A percentile compares a stretch with the other conserved stretches of the same genome.
Conservation (phyloP, 345 rosid species). For the Raphanus raphanistrum region DNA sequence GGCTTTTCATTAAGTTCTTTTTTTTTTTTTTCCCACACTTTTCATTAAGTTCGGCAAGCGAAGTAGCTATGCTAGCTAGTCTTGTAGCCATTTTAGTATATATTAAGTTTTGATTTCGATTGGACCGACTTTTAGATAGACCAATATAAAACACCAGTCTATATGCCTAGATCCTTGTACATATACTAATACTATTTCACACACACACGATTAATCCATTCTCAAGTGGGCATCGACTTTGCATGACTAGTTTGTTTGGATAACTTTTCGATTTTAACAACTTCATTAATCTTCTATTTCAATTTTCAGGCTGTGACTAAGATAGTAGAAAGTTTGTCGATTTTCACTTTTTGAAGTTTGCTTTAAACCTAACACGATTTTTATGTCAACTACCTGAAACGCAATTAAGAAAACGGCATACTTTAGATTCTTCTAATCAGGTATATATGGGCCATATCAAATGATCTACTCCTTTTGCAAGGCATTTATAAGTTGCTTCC, state of each 20-base stretch:
- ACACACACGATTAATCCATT: slow-evolving; percentile 18
- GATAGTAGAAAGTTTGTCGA: slow-evolving; percentile 11
- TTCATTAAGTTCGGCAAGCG: slow-evolving; percentile 30
- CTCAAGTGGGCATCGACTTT: slow-evolving; percentile 28
- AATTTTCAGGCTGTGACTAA: slow-evolving; percentile 22
- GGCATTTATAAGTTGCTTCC: neutral
- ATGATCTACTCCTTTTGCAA: neutral
- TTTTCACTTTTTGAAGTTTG: neutral
- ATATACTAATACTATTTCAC: slow-evolving; percentile 15
- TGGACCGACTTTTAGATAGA: slow-evolving; percentile 28
- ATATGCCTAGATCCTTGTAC: slow-evolving; percentile 10
- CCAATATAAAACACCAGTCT: slow-evolving; percentile 25
- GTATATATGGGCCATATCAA: neutral
- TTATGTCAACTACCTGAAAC: slow-evolving; percentile 23
- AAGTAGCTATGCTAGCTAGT: slow-evolving; percentile 25
- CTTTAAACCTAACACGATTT: slow-evolving; percentile 21
- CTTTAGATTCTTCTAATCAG: neutral
- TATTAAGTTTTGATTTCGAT: slow-evolving; percentile 6
- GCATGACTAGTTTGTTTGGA: slow-evolving; percentile 29
- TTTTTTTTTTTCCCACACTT: too few relatives aligned
- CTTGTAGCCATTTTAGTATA: slow-evolving; percentile 10
- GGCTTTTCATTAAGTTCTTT: slow-evolving; percentile 31
- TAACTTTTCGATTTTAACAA: slow-evolving; percentile 24
- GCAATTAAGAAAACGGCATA: slow-evolving; percentile 2
- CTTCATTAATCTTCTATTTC: slow-evolving; percentile 18